Base-by-base conservation (phyloP, 2,329 filamentous ascomycete genomes). In the Colletotrichum plurivorum region DNA sequence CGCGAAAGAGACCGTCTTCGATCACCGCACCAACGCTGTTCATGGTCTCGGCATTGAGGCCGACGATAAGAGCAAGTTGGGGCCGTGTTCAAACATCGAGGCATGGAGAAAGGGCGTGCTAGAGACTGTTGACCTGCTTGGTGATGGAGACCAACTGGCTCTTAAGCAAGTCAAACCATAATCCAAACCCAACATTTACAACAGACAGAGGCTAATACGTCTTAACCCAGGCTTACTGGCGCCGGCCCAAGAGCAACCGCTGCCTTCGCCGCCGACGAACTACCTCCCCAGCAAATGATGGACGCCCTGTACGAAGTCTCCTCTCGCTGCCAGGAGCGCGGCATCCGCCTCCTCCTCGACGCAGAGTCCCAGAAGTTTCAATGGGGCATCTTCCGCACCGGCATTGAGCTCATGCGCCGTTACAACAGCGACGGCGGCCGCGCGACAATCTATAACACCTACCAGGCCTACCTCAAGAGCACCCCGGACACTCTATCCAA, bases 281-380 rank as follows among this genome's bases (percentile, higher is more conserved):
- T 87, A 2, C 92, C 93, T 0, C 88, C 89, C 1, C 84, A 87
- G 5, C 86, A 87, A 6, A 90, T 97, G 75, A 85, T 87, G 60
- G 81, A 87, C 15, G 92, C 93, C n/a, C 93, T 97, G 70, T 88
- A 93, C 72, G 84, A 89, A 54, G 90, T 97, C 71, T 97, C 94
- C 80, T 83, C 90, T 53, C 87, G 92, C 15, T 94, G 94, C 0
- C 85, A 88, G 2, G 83, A 88, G 43, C 89, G 91, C 56, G 89
- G 91, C 20, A 89, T 97, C 2, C 87, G 89, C 2, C 86, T 97
- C 1, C 88, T 97, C 2, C 93, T 97, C 69, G 94, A 97, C 71
- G 95, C 94, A 1, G 95, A 98, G 80, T 93, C 97, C 79, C 90
- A 91, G 66, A 87, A 88, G 64, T 87, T 96, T 41, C 93, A 97